Evolutionary conservation across 2,329 filamentous ascomycete genomes (phyloP).

Genomic region (Chaetomium olivaceum): DNA sequence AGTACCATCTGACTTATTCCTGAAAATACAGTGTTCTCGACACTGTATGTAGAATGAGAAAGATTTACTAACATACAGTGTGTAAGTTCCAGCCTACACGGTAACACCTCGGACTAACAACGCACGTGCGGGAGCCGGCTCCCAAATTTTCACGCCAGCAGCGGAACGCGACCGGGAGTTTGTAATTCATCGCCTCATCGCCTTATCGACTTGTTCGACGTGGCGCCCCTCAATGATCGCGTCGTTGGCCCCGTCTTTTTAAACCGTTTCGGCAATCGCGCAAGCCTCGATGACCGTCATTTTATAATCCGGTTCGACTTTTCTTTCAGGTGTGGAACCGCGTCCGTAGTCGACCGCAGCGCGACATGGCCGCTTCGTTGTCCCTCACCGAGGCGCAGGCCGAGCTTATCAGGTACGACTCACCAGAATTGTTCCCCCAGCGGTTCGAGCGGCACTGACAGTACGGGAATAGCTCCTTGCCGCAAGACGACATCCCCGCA

Average conservation of each 20-base stretch:
- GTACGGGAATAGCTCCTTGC: slow-evolving; percentile 61
- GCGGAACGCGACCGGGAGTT: slow-evolving; percentile 7
- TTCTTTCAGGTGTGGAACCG: slow-evolving; percentile 12
- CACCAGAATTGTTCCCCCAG: neutral
- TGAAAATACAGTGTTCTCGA: neutral
- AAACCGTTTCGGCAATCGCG: neutral
- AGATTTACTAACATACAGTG: neutral
- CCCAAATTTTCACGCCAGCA: slow-evolving; percentile 10
- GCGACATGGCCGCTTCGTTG: slow-evolving; percentile 34
- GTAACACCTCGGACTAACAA: neutral
- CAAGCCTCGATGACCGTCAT: slow-evolving; percentile 20
- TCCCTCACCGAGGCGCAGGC: slow-evolving; percentile 53
- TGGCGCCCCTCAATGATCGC: neutral
- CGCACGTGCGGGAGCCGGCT: neutral
- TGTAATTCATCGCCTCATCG: neutral
- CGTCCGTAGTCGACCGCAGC: slow-evolving; percentile 20
- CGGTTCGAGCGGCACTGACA: slow-evolving; percentile 22
- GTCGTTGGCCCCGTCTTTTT: neutral
- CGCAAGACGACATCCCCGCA: slow-evolving; percentile 85
- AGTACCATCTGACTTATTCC: neutral
- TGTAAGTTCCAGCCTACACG: neutral
- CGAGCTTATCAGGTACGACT: slow-evolving; percentile 57
- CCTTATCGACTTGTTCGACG: slow-evolving; percentile 2
- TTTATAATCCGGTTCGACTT: neutral
- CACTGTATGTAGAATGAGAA: neutral